These are phyloP conservation scores for Penicillium sp. DNA, from an alignment of 2,329 filamentous ascomycete genomes.

Conservation along the genomic window DNA sequence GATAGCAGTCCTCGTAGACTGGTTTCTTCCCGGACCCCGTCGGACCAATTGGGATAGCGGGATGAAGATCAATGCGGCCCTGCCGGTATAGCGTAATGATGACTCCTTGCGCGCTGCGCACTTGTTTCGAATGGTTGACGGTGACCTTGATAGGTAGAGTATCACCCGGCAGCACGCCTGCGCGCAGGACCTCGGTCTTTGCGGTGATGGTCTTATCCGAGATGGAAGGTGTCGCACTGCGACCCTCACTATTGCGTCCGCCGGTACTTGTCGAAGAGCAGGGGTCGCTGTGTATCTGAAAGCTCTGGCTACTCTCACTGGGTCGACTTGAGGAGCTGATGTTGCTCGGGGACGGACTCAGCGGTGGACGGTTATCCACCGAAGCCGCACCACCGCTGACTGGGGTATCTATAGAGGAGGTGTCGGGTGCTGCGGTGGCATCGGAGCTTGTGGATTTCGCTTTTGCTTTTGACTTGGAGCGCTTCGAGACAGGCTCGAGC, in stretches of 20 bases:
- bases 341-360: conserved; percentile 58
- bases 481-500: conserved; percentile 76
- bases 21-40: conserved; percentile 63
- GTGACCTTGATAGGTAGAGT: conserved; percentile 72
- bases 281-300: conserved; percentile 50
- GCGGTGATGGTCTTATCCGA: conserved; percentile 77
- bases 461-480: conserved; percentile 56
- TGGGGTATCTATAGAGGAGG: conserved; percentile 46
- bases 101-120: conserved; percentile 87
- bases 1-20: conserved; percentile 79
- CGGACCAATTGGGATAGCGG: conserved; percentile 55
- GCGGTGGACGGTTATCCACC: conserved; percentile 38
- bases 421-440: conserved; percentile 38
- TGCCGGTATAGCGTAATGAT: conserved; percentile 90
- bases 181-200: conserved; percentile 74
- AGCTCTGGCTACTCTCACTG: conserved; percentile 60
- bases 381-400: conserved; percentile 30
- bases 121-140: conserved; percentile 80
- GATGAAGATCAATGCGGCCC: conserved; percentile 79
- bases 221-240: conserved; percentile 50
- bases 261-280: conserved; percentile 37
- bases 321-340: conserved; percentile 65
- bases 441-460: conserved; percentile 45
- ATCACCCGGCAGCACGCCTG: conserved; percentile 82
- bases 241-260: conserved; percentile 47